Evolutionary conservation across 768 basidiomycete species (phyloP).

Genomic region (Amanita rubescens): DNA sequence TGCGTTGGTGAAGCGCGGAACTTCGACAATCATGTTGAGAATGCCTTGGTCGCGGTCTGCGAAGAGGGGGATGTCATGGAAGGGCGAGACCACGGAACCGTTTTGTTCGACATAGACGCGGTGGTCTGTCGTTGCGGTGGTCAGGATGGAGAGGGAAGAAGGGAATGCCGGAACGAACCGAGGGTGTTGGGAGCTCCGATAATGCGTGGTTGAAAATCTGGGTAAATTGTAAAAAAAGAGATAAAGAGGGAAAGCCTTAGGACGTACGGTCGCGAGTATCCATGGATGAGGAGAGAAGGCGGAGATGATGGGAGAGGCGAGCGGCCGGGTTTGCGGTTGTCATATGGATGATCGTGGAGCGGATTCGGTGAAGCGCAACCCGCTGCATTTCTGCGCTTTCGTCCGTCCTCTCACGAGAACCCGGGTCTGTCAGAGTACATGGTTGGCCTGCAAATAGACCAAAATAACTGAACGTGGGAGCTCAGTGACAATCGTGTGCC

Average conservation of each 20-base stretch:
- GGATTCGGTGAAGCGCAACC: background rate
- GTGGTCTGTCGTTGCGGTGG: slow-evolving; percentile 92
- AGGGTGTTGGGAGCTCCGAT: slow-evolving; percentile 91
- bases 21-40: slow-evolving; percentile 98
- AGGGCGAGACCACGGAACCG: slow-evolving; percentile 74
- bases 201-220: slow-evolving; percentile 72
- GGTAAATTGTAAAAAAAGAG: slow-evolving; percentile 11
- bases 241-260: slow-evolving; percentile 4
- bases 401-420: no score
- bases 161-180: no score
- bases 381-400: slow-evolving; percentile 33
- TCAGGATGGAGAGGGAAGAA: no score
- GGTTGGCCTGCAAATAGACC: no score
- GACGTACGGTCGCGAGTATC: slow-evolving; percentile 48
- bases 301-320: slow-evolving; percentile 59
- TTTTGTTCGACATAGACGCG: slow-evolving; percentile 92
- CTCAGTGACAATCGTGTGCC: no score
- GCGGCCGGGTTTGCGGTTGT: slow-evolving; percentile 30
- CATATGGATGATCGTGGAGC: slow-evolving; percentile 3
- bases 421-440: no score
- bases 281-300: slow-evolving; percentile 66
- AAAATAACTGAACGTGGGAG: no score
- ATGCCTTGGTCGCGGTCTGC: slow-evolving; percentile 92
- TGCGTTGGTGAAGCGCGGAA: slow-evolving; percentile 99
- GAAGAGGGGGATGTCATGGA: slow-evolving; percentile 98